Evolutionary conservation across 2,329 filamentous ascomycete species (phyloP), one percentile per base, ranked within the genome.

Genomic region (Rhexocercosporidium sp.): DNA sequence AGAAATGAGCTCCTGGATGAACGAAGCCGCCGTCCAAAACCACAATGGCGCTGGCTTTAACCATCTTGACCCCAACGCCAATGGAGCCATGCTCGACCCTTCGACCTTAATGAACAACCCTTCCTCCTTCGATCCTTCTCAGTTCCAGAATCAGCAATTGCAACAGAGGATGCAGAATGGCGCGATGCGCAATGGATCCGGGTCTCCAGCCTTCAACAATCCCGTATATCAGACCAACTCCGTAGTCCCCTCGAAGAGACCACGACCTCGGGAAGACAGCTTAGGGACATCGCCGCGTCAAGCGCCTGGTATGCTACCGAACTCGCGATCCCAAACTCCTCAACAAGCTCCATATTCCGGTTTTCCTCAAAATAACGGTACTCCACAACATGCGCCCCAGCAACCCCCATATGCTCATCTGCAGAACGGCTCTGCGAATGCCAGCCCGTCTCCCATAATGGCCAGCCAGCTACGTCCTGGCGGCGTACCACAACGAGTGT

Each of bases 371-470:
- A 87, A 86, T 75, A 82, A 83, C 70, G 84, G 84, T 59, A 86
- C 85, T 75, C 87, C 87, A 76, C 87, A 86, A 71, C 86, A 88
- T 61, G 74, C 80, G 59, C 82, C 83, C 49, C 90, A 91, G 76
- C 88, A 89, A 20, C 88, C 86, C 67, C 88, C 88, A 65, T 97
- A 95, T 77, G 89, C 93, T 69, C 94, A 97, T 81, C 86, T 97
- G 64, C 92, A 93, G 75, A 91, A 92, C 75, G 90, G 90, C 61
- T 94, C 93, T 3, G 86, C 89, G 60, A 96, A 94, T 78, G 91
- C 93, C 69, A 97, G 93, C 46, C 95, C 95, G 12, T 98, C 96
- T 7, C 96, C 96, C 31, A 95, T 96, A 70, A 94, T 97, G 88
- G 88, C 88, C 69, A 94, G 91, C 77, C 94, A 96, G 75, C 83